phyloP scores from a whole-genome alignment of 148 eudicot genomes.

The Camellia sinensis region DNA sequence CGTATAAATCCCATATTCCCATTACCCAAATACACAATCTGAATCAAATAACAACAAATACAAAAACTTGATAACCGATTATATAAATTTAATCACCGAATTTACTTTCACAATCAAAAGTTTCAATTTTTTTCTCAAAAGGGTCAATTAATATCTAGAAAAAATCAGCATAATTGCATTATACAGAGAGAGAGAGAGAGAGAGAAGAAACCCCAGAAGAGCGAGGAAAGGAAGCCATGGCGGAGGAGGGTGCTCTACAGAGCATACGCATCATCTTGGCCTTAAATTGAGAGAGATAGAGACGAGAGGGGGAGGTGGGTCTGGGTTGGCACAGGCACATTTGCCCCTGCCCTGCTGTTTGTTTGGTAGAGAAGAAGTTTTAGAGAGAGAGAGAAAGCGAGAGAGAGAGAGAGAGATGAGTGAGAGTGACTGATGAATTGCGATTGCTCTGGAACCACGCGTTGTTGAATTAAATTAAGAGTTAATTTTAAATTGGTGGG shows the following conservation, averaged over 20 bases:
- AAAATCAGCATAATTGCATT: neutral
- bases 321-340: slow-evolving; percentile 7
- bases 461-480: neutral
- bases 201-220: slow-evolving; percentile 44
- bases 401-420: neutral
- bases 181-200: neutral
- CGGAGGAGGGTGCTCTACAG: slow-evolving; percentile 36
- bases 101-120: neutral
- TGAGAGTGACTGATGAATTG: neutral
- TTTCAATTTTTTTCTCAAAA: neutral
- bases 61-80: neutral
- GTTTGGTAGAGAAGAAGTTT: too few species aligned
- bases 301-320: neutral
- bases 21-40: neutral
- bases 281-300: neutral
- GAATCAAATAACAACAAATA: neutral
- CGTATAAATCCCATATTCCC: neutral
- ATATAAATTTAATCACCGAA: too few species aligned
- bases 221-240: slow-evolving; percentile 65
- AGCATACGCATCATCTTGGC: slow-evolving; percentile 45
- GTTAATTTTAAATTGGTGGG: too few species aligned
- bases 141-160: neutral
- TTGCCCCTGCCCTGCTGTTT: too few species aligned
- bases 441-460: neutral
- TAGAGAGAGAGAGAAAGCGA: neutral